phyloP scores from a whole-genome alignment of 495 filamentous ascomycete genomes.

The Copromyces sp. region DNA sequence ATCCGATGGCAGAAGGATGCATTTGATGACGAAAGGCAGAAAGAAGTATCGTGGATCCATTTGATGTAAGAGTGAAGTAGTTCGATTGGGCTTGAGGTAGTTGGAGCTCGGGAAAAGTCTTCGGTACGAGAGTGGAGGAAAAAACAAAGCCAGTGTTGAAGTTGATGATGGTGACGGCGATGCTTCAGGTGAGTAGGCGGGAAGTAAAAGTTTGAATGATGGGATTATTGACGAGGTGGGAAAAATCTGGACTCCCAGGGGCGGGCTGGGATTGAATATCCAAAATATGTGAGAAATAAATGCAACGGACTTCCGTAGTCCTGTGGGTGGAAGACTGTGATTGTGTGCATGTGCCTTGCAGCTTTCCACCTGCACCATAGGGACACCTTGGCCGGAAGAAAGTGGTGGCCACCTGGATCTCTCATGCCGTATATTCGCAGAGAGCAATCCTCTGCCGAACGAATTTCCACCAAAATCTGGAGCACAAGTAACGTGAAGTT shows the following conservation, averaged over 20 bases:
- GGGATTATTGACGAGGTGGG: not conserved
- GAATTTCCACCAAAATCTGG: not conserved
- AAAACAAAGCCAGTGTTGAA: not conserved
- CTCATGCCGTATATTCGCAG: not conserved
- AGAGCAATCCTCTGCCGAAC: not conserved
- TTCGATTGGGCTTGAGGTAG: not conserved
- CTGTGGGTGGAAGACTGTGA: not conserved
- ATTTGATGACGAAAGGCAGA: not conserved
- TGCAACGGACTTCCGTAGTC: too few relatives aligned
- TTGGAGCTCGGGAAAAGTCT: not conserved
- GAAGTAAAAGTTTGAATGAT: not conserved
- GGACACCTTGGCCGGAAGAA: not conserved
- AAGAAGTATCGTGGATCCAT: not conserved
- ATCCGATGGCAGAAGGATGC: not conserved
- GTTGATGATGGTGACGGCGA: not conserved
- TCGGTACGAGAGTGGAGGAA: not conserved
- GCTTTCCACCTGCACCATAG: not conserved
- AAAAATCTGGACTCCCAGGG: not conserved
- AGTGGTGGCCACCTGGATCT: not conserved
- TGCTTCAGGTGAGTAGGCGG: not conserved
- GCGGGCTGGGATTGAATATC: not conserved
- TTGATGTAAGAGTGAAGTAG: not conserved
- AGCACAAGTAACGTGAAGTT: too few relatives aligned
- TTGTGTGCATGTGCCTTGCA: not conserved
- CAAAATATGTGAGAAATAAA: not conserved